These are phyloP conservation scores for Lactuca saligna DNA, from an alignment of 129 eudicot species.

Conservation along the genomic window DNA sequence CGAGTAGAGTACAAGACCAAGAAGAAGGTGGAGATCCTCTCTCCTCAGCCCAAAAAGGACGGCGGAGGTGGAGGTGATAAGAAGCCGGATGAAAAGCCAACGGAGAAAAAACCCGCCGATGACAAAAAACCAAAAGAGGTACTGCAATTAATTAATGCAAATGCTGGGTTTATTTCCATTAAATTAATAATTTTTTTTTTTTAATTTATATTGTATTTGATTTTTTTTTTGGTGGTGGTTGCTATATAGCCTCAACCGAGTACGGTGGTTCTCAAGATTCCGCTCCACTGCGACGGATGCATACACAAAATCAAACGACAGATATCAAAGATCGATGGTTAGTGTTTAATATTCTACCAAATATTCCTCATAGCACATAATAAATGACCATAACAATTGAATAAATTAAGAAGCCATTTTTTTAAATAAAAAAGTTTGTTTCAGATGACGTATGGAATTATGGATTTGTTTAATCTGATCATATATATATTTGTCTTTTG, in stretches of 20 bases:
- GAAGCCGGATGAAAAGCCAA: slow-evolving; percentile 13
- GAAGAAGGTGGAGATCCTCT: slow-evolving; percentile 58
- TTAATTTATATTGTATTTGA: not conserved
- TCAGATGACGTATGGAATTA: slow-evolving; percentile 17
- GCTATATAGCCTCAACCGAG: slow-evolving; percentile 36
- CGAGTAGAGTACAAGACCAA: slow-evolving; percentile 55
- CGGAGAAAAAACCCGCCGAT: slow-evolving; percentile 36
- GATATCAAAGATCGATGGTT: slow-evolving; percentile 50
- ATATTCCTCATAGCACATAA: not conserved
- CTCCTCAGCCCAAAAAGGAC: slow-evolving; percentile 52
- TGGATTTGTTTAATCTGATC: slow-evolving; percentile 9
- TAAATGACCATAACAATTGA: not conserved
- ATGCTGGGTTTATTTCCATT: slow-evolving; percentile 12
- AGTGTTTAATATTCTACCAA: slow-evolving; percentile 6
- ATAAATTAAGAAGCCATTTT: not conserved
- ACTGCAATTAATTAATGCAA: slow-evolving; percentile 9
- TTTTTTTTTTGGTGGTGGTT: slow-evolving; percentile 21
- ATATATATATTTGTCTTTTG: slow-evolving; percentile 10
- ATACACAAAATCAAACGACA: slow-evolving; percentile 49
- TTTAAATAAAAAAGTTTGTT: not conserved
- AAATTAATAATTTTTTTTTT: not conserved
- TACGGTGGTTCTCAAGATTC: slow-evolving; percentile 52
- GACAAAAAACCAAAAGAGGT: slow-evolving; percentile 55
- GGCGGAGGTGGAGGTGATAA: slow-evolving; percentile 23
- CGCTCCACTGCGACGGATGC: slow-evolving; percentile 66